Conservation (phyloP, 192 early-diverging fungal species). For the Backusella morwellensis region DNA sequence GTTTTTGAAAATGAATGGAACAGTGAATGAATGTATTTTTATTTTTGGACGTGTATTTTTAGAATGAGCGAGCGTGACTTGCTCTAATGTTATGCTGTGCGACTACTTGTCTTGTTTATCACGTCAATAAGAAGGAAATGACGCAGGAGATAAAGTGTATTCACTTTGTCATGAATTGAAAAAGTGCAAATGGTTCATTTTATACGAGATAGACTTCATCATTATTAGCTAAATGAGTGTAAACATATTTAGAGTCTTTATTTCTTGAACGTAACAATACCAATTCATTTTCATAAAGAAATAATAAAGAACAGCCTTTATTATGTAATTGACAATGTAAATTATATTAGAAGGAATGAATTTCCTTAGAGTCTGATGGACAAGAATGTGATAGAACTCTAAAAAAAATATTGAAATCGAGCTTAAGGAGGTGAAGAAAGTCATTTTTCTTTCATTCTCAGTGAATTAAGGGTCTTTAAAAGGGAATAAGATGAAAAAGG, state of each 20-base stretch:
- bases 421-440: neutral
- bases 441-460: neutral
- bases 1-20: neutral
- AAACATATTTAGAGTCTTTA: no score
- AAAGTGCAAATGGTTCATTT: no score
- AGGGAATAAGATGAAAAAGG: neutral
- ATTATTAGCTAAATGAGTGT: no score
- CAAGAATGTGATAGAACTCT: neutral
- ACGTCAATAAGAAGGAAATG: no score
- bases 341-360: neutral
- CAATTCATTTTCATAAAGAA: no score
- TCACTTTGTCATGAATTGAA: no score
- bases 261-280: no score
- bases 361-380: neutral
- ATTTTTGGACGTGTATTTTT: neutral
- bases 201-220: no score
- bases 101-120: neutral
- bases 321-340: neutral
- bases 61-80: neutral
- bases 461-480: neutral
- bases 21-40: no score
- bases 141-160: no score
- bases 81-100: neutral
- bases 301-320: neutral
- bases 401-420: neutral